Percentiles rank a stretch among this genome's conserved stretches.
Conservation (phyloP, 2,329 filamentous ascomycete species). For the Paecilomyces niveus region DNA sequence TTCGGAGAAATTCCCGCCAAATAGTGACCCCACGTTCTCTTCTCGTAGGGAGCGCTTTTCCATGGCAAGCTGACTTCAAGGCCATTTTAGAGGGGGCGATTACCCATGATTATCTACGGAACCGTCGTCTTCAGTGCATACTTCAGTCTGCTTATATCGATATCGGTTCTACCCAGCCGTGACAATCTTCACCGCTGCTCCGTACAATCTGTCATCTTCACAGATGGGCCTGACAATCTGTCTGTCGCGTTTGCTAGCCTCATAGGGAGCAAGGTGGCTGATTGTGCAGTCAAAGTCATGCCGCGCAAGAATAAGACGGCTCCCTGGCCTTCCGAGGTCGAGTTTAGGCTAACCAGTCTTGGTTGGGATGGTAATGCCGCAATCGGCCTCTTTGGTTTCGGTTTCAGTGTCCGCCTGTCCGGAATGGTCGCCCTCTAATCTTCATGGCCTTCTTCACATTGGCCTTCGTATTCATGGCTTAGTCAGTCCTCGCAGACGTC, state of each 20-base stretch:
- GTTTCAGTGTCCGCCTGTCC: neutral
- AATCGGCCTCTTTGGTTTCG: neutral
- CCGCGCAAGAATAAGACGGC: neutral
- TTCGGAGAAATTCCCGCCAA: neutral
- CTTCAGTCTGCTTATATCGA: neutral
- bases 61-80: neutral
- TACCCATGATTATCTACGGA: neutral
- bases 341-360: neutral
- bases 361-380: neutral
- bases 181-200: neutral
- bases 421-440: neutral
- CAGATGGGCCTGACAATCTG: neutral
- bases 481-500: neutral
- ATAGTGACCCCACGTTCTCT: neutral
- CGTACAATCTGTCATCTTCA: neutral
- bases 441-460: neutral
- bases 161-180: neutral
- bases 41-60: too few relatives aligned
- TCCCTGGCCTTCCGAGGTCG: neutral
- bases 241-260: neutral
- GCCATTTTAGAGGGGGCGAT: neutral
- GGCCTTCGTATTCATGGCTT: neutral
- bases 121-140: neutral
- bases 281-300: neutral
- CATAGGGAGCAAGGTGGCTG: neutral